These are phyloP conservation scores for Aspergillus pseudotamarii DNA, from an alignment of 2,329 filamentous ascomycete species.

Conservation along the genomic window DNA sequence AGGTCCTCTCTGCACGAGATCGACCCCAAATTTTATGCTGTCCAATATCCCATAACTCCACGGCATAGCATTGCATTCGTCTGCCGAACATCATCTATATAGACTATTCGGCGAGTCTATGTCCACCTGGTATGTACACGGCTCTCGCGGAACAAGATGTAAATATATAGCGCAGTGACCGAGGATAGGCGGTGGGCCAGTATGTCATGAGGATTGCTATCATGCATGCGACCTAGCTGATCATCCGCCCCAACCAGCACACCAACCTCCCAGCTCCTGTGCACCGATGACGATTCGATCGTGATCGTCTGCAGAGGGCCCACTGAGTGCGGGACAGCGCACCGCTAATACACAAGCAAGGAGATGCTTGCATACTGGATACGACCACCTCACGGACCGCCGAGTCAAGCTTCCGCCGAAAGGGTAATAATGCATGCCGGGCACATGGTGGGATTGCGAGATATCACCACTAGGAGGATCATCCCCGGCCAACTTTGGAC, in stretches of 20 bases:
- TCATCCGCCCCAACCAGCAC: slow-evolving; percentile 49
- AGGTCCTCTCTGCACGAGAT: neutral
- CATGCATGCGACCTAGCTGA: neutral
- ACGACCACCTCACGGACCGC: slow-evolving; percentile 20
- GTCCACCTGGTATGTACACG: neutral
- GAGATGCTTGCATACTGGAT: slow-evolving; percentile 78
- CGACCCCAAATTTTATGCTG: neutral
- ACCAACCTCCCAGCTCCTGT: slow-evolving; percentile 75
- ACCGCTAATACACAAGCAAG: slow-evolving; percentile 79
- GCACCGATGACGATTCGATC: slow-evolving; percentile 49
- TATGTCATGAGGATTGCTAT: neutral
- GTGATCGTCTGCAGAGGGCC: slow-evolving; percentile 56
- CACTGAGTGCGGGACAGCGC: slow-evolving; percentile 62
- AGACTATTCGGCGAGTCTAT: neutral
- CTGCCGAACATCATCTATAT: neutral
- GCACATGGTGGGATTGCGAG: neutral
- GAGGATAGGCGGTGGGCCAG: neutral
- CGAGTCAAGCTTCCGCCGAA: slow-evolving; percentile 42
- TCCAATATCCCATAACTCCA: neutral
- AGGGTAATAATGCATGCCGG: slow-evolving; percentile 23
- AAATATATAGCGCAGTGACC: neutral
- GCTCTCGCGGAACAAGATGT: neutral
- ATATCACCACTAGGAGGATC: neutral
- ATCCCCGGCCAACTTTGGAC: slow-evolving; percentile 24
- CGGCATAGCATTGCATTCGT: neutral